Evolutionary conservation across 1,139 yeast genomes (phyloP).

Genomic region (Kodamaea ohmeri): DNA sequence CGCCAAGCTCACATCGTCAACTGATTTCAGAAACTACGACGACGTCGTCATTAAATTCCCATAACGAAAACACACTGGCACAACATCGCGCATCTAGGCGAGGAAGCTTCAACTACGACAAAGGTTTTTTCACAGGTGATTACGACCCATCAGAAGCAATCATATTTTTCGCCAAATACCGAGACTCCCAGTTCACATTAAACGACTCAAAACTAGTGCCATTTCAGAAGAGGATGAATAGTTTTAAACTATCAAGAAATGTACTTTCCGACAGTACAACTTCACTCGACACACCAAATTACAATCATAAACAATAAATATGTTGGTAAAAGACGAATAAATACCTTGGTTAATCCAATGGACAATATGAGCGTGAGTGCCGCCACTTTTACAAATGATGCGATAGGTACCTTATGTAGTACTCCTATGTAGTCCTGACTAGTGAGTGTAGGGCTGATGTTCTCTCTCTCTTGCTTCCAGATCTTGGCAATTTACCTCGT

Average conservation of each 20-base stretch:
- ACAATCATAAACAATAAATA: too few relatives aligned
- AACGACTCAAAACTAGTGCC: slow-evolving; percentile 17
- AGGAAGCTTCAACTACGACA: slow-evolving; percentile 21
- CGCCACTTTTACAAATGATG: too few relatives aligned
- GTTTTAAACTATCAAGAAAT: slow-evolving; percentile 25
- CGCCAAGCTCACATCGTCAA: slow-evolving; percentile 9
- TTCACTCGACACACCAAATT: slow-evolving; percentile 6
- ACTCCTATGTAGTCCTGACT: too few relatives aligned
- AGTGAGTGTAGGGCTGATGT: too few relatives aligned
- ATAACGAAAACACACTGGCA: slow-evolving; percentile 9
- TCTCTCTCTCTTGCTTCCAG: too few relatives aligned
- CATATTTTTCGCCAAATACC: slow-evolving; percentile 16
- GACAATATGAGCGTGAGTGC: too few relatives aligned
- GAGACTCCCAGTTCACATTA: slow-evolving; percentile 14
- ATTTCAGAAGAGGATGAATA: slow-evolving; percentile 20
- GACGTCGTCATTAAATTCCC: slow-evolving; percentile 9
- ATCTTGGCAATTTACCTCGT: too few relatives aligned
- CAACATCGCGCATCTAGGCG: slow-evolving; percentile 6
- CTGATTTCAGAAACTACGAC: slow-evolving; percentile 10
- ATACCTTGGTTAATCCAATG: too few relatives aligned
- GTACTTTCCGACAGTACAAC: slow-evolving; percentile 18
- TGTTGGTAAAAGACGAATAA: too few relatives aligned
- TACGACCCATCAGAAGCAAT: slow-evolving; percentile 27
- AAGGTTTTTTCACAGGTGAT: slow-evolving; percentile 27
- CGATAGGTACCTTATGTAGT: too few relatives aligned